phyloP scores from a whole-genome alignment of 257 asterid genomes.

The Cordia subcordata region DNA sequence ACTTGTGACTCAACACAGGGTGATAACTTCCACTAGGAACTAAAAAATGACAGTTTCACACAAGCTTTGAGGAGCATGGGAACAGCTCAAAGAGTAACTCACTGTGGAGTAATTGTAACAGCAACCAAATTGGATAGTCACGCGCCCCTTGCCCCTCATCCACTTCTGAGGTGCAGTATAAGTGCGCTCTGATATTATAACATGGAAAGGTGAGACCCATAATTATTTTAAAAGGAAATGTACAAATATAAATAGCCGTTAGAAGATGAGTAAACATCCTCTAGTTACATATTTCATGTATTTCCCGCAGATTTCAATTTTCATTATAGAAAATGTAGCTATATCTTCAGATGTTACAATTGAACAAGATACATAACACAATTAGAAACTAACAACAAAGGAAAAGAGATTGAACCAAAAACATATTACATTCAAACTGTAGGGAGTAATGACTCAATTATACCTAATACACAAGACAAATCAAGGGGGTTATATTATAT shows the following conservation, averaged over 20 bases:
- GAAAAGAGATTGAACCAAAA: too few species aligned
- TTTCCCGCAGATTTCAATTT: too few species aligned
- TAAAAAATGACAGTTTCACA: too few species aligned
- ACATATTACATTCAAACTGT: too few species aligned
- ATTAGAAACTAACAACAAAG: too few species aligned
- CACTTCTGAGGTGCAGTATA: constrained; percentile 39
- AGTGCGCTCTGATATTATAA: constrained; percentile 24
- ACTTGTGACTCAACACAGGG: neutral
- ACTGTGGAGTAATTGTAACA: constrained; percentile 37
- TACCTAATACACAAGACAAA: neutral
- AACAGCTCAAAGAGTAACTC: neutral
- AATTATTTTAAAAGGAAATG: neutral
- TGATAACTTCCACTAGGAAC: too few species aligned
- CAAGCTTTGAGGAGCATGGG: neutral
- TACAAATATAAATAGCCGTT: neutral
- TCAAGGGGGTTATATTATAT: neutral
- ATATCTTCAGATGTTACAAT: too few species aligned
- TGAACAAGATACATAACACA: too few species aligned
- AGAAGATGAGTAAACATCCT: neutral
- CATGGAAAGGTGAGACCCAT: constrained; percentile 1
- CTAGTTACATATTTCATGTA: neutral
- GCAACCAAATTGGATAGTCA: constrained; percentile 47
- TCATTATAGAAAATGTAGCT: too few species aligned
- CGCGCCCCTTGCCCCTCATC: constrained; percentile 48
- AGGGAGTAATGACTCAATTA: too few species aligned